These are phyloP conservation scores for Fraxinus paxiana DNA, from an alignment of 305 asterid genomes.

Conservation along the genomic window DNA sequence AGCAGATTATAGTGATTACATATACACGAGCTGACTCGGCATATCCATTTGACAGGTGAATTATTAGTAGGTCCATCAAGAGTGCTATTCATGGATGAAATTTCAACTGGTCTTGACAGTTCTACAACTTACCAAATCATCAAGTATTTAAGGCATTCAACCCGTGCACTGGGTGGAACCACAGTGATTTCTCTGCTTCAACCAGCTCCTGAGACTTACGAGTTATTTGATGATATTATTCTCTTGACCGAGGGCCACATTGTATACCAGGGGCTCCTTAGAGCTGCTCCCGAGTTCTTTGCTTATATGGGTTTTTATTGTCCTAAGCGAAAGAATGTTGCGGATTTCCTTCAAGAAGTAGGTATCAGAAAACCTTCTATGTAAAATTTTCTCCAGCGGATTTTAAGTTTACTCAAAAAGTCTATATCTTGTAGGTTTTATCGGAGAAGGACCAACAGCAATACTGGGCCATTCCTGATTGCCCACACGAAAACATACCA, in stretches of 20 bases:
- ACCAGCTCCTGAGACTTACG: conserved; percentile 94
- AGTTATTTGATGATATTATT: conserved; percentile 78
- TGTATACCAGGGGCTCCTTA: conserved; percentile 88
- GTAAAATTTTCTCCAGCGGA: conserved; percentile 7
- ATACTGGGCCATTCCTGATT: conserved; percentile 68
- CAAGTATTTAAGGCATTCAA: conserved; percentile 73
- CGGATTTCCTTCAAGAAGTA: conserved; percentile 96
- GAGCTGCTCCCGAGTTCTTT: conserved; percentile 63
- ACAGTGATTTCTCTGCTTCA: conserved; percentile 84
- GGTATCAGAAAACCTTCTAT: conserved; percentile 23
- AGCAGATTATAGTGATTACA: conserved; percentile 9
- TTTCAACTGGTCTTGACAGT: conserved; percentile 93
- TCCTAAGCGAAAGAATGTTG: conserved; percentile 84
- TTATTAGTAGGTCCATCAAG: conserved; percentile 76
- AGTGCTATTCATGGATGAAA: conserved; percentile 89
- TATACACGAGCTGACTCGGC: conserved; percentile 24
- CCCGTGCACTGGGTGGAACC: conserved; percentile 76
- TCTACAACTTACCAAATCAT: conserved; percentile 81
- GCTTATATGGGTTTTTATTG: conserved; percentile 71
- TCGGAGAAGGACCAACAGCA: conserved; percentile 91
- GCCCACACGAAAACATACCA: conserved; percentile 60
- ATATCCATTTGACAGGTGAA: conserved; percentile 63
- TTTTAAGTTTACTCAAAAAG: conserved; percentile 23
- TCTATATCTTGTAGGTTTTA: conserved; percentile 49
- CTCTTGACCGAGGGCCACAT: conserved; percentile 86